Evolutionary conservation across 306 rosid genomes (phyloP), one percentile per base, ranked within the genome.

Genomic region (Malus fusca): DNA sequence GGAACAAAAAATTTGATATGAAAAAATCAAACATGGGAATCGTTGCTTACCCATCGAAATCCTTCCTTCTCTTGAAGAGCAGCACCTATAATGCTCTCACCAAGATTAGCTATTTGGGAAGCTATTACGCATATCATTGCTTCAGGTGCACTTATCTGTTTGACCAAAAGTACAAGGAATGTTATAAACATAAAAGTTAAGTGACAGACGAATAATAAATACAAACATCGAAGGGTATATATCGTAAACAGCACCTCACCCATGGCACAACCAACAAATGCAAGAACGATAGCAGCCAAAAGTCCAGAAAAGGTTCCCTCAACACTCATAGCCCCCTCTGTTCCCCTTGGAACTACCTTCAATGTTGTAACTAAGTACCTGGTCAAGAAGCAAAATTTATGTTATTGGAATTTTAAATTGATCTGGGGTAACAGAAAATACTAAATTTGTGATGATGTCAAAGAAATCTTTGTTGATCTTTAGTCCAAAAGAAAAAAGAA

Each of bases 21-120:
- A 55, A 42, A 12, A 44, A 75, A 66, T 25, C 11, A 65, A 37
- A 61, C 13, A 78, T 33, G 67, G 67, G 58, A 66, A 78, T 15
- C 48, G 60, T 63, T 35, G 67, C 93, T 11, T 88, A 96, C 99
- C 99, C 99, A 92, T 78, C 53, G 83, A 85, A 89, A 90, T 82
- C 99, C 99, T 80, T 92, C 93, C 89, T 92, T 96, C 68, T 90
- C 99, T 88, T 96, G 99, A 79, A 90, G 78, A 22, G 86, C 77
- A 75, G 99, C 98, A 81, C 99, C 99, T 68, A 96, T 96, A 77
- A 96, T 71, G 88, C 99, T 96, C 84, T 96, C 98, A 8, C 99
- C 98, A 77, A 96, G 79, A 85, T 96, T 96, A 74, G 98, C 99
- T 81, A 96, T 81, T 84, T 96, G 99, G 44, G 99, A 81, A 73